Base-by-base conservation (phyloP, 2,329 filamentous ascomycete genomes). In the Hypocrella siamensis region DNA sequence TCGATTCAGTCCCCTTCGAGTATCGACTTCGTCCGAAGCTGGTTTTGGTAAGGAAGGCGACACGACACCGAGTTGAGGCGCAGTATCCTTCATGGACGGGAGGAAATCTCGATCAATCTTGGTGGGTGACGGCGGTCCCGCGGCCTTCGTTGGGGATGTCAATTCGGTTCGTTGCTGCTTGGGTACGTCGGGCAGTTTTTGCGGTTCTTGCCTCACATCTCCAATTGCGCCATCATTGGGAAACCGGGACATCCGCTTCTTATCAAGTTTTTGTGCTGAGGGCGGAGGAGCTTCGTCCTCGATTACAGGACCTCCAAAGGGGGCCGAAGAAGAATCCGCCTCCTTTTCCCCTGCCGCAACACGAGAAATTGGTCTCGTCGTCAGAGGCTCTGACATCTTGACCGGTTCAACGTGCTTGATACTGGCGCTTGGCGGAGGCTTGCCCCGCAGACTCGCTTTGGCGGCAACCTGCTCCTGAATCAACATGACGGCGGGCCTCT, bases 191-290 rank as follows among this genome's bases (percentile, higher is more conserved):
- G 48, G 45, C 26, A 51, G 47, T 30, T 40, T 47, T 2, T 28
- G 17, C 19, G 41, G 24, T n/a, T 52, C 50, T 6, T 31, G 45
- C 46, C 35, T 51, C 28, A 28, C 44, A 17, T 34, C 35, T 17
- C 35, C 33, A 2, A 40, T 30, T n/a, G 37, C 43, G 16, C 54
- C 42, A 26, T 65, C 61, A 35, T 67, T 65, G 11, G 73, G 40
- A 40, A 77, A 76, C 33, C 52, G 60, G 2, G 71, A 75, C 51
- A 74, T 63, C 33, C 70, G 59, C 47, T 69, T 75, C 47, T 65
- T 49, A 41, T 74, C 63, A 15, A 75, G 52, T 42, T 75, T 73
- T 35, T 58, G n/a, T n/a, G n/a, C n/a, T n/a, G n/a, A n/a, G n/a
- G n/a, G n/a, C 36, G 63, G 59, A 1, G 61, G 54, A 11, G 46